Evolutionary conservation across 768 basidiomycete genomes (phyloP).

Genomic region (Naganishia antarctica): DNA sequence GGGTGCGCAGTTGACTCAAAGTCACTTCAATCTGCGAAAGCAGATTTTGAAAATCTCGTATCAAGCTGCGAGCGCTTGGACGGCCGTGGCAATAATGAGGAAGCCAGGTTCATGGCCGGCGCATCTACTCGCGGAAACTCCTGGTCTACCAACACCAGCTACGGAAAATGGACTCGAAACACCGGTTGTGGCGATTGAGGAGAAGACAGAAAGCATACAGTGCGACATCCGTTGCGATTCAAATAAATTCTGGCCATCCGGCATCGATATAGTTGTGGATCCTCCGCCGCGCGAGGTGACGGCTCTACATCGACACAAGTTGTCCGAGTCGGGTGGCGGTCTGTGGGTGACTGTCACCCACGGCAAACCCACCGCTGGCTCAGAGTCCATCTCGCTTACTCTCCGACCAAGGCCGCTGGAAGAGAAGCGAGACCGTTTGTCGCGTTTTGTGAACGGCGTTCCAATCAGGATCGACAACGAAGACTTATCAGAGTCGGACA

Average conservation of each 20-base stretch:
- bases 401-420: conserved; percentile 65
- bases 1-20: conserved; percentile 63
- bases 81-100: conserved; percentile 40
- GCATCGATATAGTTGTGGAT: conserved; percentile 61
- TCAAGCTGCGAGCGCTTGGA: conserved; percentile 51
- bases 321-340: conserved; percentile 80
- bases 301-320: conserved; percentile 76
- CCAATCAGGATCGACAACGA: conserved; percentile 80
- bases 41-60: conserved; percentile 78
- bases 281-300: conserved; percentile 72
- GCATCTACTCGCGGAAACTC: background rate
- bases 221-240: conserved; percentile 88
- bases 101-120: conserved; percentile 39
- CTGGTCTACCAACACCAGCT: background rate
- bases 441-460: conserved; percentile 83
- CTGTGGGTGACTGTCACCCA: conserved; percentile 90
- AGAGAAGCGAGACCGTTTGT: conserved; percentile 66
- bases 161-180: background rate
- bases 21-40: conserved; percentile 83
- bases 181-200: conserved; percentile 5
- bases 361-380: conserved; percentile 67
- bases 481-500: conserved; percentile 77
- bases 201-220: conserved; percentile 57
- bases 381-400: conserved; percentile 69
- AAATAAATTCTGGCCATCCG: conserved; percentile 71